Percentiles rank a stretch among this genome's conserved stretches.
Conservation (phyloP, 139 green algal genomes). For the Chlorokybus atmophyticus region DNA sequence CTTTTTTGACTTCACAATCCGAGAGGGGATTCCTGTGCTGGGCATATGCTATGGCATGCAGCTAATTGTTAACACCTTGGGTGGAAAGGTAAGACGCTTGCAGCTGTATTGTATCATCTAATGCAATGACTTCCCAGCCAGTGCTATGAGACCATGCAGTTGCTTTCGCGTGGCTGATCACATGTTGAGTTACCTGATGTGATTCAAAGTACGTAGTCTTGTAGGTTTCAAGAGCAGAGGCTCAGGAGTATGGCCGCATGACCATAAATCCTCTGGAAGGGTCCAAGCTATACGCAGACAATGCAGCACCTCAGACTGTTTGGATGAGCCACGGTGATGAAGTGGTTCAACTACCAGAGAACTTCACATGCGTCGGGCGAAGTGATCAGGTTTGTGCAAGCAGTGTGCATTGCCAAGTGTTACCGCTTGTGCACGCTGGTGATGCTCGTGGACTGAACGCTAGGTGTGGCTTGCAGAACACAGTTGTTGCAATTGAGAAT, state of each 20-base stretch:
- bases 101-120: no score
- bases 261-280: slow-evolving; percentile 45
- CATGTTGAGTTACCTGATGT: no score
- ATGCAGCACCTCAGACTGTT: slow-evolving; percentile 46
- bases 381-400: slow-evolving; percentile 57
- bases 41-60: slow-evolving; percentile 99
- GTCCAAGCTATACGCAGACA: background rate
- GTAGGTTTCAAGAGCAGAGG: no score
- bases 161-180: no score
- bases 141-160: no score
- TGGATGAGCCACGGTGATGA: slow-evolving; percentile 99
- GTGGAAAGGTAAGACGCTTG: slow-evolving; percentile 68
- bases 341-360: slow-evolving; percentile 66
- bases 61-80: slow-evolving; percentile 53
- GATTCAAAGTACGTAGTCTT: no score
- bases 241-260: slow-evolving; percentile 95
- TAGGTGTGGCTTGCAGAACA: no score
- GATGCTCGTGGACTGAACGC: no score
- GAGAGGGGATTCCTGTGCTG: slow-evolving; percentile 54
- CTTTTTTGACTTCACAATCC: slow-evolving; percentile 63
- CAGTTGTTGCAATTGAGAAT: slow-evolving; percentile 88
- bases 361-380: slow-evolving; percentile 45
- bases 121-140: no score
- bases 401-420: no score
- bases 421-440: no score